These are phyloP conservation scores for Nakazawaea pomicola DNA, from an alignment of 805 yeast genomes.

Conservation along the genomic window DNA sequence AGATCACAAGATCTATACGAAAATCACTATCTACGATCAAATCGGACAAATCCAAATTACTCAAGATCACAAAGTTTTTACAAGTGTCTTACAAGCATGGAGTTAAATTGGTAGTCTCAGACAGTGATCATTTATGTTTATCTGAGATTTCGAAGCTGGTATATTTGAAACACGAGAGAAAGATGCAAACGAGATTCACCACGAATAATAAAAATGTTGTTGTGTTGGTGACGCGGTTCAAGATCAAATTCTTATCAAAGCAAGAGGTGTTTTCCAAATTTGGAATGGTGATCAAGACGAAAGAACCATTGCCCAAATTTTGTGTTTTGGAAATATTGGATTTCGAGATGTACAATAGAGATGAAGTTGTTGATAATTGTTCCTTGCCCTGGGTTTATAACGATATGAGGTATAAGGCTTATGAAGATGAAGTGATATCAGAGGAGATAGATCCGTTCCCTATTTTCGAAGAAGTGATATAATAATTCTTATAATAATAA, in stretches of 20 bases:
- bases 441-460: constrained; percentile 12
- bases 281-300: constrained; percentile 6
- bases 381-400: constrained; percentile 10
- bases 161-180: constrained; percentile 26
- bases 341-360: constrained; percentile 11
- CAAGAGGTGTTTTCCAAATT: constrained; percentile 13
- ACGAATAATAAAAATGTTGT: constrained; percentile 24
- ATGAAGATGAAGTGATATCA: constrained; percentile 3
- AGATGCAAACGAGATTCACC: constrained; percentile 30
- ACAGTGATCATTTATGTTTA: constrained; percentile 12
- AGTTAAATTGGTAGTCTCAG: constrained; percentile 9
- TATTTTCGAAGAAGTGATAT: not conserved
- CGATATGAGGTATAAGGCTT: not conserved
- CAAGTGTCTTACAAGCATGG: constrained; percentile 7
- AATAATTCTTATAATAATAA: no score
- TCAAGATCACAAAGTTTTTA: constrained; percentile 7
- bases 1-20: not conserved
- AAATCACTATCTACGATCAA: not conserved
- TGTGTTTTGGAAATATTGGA: constrained; percentile 9
- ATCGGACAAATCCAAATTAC: not conserved
- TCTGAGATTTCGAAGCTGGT: constrained; percentile 9
- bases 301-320: constrained; percentile 5
- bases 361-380: constrained; percentile 19
- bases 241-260: constrained; percentile 21
- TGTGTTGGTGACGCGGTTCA: constrained; percentile 26